Evolutionary conservation across 1,284 basidiomycete species (phyloP).

Genomic region (Boletus semigastroideus): DNA sequence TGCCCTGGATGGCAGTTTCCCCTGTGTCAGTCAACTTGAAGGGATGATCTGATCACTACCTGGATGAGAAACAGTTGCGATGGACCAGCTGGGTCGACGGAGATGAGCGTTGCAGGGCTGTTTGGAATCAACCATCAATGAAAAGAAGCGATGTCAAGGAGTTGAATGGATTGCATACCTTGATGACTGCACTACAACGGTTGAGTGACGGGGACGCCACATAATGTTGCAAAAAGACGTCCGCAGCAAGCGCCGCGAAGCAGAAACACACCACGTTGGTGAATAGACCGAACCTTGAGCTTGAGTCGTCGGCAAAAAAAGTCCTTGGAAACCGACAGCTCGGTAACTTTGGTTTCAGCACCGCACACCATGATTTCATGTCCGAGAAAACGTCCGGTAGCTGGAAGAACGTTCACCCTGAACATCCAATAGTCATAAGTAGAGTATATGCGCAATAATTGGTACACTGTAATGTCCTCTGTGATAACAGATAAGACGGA

Average conservation of each 20-base stretch:
- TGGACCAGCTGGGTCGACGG: constrained; percentile 14
- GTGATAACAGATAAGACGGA: constrained; percentile 5
- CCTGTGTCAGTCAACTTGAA: neutral
- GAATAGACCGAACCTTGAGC: constrained; percentile 15
- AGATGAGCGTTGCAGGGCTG: constrained; percentile 20
- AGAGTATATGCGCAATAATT: constrained; percentile 5
- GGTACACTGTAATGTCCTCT: constrained; percentile 27
- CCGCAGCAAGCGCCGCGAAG: constrained; percentile 1
- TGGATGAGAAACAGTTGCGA: neutral
- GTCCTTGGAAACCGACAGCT: neutral
- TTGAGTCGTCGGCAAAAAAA: constrained; percentile 8
- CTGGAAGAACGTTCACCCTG: constrained; percentile 7
- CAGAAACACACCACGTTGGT: neutral
- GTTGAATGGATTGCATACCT: constrained; percentile 6
- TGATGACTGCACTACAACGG: constrained; percentile 5
- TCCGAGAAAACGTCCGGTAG: constrained; percentile 1
- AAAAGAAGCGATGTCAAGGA: constrained; percentile 16
- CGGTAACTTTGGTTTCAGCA: neutral
- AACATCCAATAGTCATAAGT: constrained; percentile 16
- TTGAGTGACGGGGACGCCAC: constrained; percentile 17
- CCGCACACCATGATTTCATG: constrained; percentile 5
- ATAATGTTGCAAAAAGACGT: constrained; percentile 5
- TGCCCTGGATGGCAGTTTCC: neutral
- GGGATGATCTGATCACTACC: neutral
- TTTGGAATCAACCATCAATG: constrained; percentile 14